Evolutionary conservation across 2,329 filamentous ascomycete species (phyloP).

Genomic region (Pseudogymnoascus pannorum): DNA sequence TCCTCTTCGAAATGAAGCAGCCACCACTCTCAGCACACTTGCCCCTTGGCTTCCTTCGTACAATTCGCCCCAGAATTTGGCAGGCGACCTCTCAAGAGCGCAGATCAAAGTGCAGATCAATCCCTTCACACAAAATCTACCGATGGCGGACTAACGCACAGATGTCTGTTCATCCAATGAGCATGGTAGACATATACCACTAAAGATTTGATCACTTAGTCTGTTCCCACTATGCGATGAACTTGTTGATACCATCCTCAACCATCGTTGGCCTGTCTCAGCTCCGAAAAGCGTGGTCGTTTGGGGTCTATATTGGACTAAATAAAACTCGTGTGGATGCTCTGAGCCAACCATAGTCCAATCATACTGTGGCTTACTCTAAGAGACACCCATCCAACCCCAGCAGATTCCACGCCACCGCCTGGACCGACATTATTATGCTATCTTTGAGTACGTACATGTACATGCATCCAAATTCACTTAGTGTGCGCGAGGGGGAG

Average conservation of each 20-base stretch:
- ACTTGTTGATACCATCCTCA: background rate
- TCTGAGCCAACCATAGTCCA: background rate
- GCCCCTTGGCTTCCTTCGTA: background rate
- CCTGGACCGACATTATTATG: background rate
- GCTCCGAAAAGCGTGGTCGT: background rate
- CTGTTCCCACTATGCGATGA: background rate
- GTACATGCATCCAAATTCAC: constrained; percentile 2
- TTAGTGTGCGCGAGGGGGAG: background rate
- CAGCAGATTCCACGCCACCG: background rate
- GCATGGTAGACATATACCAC: background rate
- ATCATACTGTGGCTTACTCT: background rate
- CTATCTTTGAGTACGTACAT: constrained; percentile 5
- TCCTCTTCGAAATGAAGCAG: background rate
- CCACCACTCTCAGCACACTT: background rate
- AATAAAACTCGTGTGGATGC: background rate
- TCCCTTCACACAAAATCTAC: background rate
- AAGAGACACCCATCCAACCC: background rate
- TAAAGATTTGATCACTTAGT: background rate
- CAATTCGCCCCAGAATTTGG: background rate
- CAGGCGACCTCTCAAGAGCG: background rate
- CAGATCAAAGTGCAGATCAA: constrained; percentile 2
- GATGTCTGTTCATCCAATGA: background rate
- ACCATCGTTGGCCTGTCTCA: background rate
- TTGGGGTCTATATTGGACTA: background rate
- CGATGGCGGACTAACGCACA: background rate